Evolutionary conservation across 1,284 basidiomycete species (phyloP), one percentile per base, ranked within the genome.

Genomic region (Ceratobasidium papillatum): DNA sequence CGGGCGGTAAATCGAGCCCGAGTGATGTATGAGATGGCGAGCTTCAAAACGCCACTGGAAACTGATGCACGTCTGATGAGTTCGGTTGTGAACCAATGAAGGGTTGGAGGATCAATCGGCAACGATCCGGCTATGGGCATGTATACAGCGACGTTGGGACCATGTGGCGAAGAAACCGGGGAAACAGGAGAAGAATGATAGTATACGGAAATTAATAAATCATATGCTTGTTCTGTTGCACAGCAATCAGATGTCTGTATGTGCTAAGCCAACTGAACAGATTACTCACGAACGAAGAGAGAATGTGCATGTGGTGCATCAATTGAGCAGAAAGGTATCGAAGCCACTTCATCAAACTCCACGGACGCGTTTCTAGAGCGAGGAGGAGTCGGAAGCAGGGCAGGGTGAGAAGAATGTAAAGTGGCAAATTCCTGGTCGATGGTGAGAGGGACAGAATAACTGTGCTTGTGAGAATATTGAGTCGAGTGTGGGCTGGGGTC

Each of bases 201-300:
- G 41, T 69, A 69, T 36, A 69, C 54, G 1, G 66, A 69, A 34
- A 69, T 69, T 69, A 69, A 69, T 43, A 36, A 56, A 58, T 69
- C 66, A 52, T 69, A 69, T 38, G 52, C 36, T 69, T 69, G 66
- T 69, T 69, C 66, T 69, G 41, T 69, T 25, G 51, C 25, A 36
- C 17, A 34, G 36, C 38, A 52, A 38, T 38, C 51, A 59, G 38
- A 41, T 51, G 66, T n/a, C 4, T n/a, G 45, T 47, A 14, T 41
- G 5, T 17, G 14, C 12, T 12, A 27, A 32, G 66, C 19, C 7
- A 34, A 41, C n/a, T 25, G 52, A 32, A 43, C 3, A 27, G 12
- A 32, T 30, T 41, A 69, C 66, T 69, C 66, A 69, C 66, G 51
- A 58, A 56, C 52, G 52, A 69, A 69, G 19, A 34, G 17, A 4